phyloP scores from a whole-genome alignment of 2,329 filamentous ascomycete species.

The Colletotrichum lindemuthianum region DNA sequence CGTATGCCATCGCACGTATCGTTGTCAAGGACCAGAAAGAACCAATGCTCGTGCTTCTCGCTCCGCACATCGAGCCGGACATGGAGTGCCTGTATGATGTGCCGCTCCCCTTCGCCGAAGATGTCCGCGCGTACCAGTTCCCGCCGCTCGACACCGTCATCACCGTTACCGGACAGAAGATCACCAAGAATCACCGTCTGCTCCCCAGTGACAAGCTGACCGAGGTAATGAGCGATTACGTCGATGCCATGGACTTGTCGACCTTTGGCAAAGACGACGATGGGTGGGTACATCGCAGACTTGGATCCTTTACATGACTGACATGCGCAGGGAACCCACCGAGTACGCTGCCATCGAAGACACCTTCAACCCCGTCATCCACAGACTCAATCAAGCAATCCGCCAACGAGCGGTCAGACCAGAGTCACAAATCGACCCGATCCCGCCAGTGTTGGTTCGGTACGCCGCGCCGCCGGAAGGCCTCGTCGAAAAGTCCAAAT shows the following conservation, averaged over 20 bases:
- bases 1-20: conserved; percentile 86
- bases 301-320: conserved; percentile 15
- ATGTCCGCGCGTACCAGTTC: conserved; percentile 89
- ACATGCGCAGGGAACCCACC: conserved; percentile 49
- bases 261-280: conserved; percentile 77
- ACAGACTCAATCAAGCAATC: conserved; percentile 88
- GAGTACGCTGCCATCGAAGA: conserved; percentile 86
- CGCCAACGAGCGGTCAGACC: conserved; percentile 83
- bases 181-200: conserved; percentile 81
- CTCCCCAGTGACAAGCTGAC: conserved; percentile 80
- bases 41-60: conserved; percentile 80
- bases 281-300: conserved; percentile 60
- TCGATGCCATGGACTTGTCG: conserved; percentile 91
- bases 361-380: conserved; percentile 85
- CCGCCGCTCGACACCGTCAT: conserved; percentile 88
- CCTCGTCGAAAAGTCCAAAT: conserved; percentile 66
- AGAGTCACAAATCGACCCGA: conserved; percentile 68
- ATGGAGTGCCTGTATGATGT: conserved; percentile 90
- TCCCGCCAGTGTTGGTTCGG: conserved; percentile 72
- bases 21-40: conserved; percentile 86
- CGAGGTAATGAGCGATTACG: conserved; percentile 88
- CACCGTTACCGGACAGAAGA: conserved; percentile 82
- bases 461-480: conserved; percentile 78
- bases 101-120: conserved; percentile 92
- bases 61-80: conserved; percentile 80